Percentiles rank a stretch among this genome's conserved stretches.
These are phyloP conservation scores for Monascus purpureus DNA, from an alignment of 495 filamentous ascomycete genomes.

Conservation along the genomic window DNA sequence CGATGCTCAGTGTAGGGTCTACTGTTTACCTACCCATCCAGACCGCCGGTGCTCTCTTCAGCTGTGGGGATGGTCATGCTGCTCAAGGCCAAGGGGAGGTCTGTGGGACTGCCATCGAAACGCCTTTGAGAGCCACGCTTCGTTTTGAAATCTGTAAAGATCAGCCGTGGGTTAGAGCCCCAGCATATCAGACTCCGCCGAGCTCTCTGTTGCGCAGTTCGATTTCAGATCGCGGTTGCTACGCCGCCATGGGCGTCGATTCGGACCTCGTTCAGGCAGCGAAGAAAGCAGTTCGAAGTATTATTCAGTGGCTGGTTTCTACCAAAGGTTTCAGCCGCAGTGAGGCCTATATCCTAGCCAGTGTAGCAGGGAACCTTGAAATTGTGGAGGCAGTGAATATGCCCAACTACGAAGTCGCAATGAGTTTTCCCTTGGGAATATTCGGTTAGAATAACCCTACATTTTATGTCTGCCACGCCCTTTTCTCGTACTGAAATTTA, in stretches of 20 bases:
- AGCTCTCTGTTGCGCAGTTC: constrained; percentile 12
- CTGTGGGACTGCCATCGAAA: constrained; percentile 41
- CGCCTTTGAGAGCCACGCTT: constrained; percentile 31
- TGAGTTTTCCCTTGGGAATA: constrained; percentile 29
- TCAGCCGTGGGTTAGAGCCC: constrained; percentile 26
- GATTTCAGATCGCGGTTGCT: constrained; percentile 23
- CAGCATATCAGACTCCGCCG: constrained; percentile 28
- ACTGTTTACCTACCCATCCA: constrained; percentile 34
- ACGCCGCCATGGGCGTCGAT: constrained; percentile 32
- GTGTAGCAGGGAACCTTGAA: constrained; percentile 31
- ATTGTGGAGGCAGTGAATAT: constrained; percentile 36
- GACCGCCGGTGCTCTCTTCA: constrained; percentile 34
- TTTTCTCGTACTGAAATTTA: too few relatives aligned
- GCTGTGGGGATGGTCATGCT: constrained; percentile 40
- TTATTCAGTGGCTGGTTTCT: constrained; percentile 31
- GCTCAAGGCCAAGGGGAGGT: constrained; percentile 41
- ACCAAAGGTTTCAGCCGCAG: constrained; percentile 28
- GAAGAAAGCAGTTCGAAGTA: constrained; percentile 25
- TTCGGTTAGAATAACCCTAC: constrained; percentile 11
- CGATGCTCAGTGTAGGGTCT: constrained; percentile 29
- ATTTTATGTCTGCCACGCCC: constrained; percentile 3
- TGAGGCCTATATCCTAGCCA: constrained; percentile 37
- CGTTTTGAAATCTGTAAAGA: constrained; percentile 31
- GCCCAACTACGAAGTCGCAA: constrained; percentile 33
- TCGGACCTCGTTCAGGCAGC: constrained; percentile 29